Evolutionary conservation across 2,329 filamentous ascomycete species (phyloP).

Genomic region (Sporothrix globosa): DNA sequence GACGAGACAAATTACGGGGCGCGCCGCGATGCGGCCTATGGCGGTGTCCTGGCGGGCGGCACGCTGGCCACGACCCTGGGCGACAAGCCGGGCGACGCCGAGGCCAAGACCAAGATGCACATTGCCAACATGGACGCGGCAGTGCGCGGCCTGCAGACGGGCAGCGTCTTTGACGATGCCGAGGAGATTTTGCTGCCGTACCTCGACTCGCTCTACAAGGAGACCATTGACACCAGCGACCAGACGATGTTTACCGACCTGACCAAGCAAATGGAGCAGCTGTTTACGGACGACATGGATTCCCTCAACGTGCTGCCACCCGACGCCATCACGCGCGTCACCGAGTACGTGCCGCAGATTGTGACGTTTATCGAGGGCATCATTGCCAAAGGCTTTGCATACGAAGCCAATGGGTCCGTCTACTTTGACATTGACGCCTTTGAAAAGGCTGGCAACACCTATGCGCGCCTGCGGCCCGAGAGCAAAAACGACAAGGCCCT

Average conservation of each 20-base stretch:
- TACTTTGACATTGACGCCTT: constrained; percentile 75
- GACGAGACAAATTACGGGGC: constrained; percentile 35
- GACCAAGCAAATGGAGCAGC: constrained; percentile 65
- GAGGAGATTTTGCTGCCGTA: constrained; percentile 68
- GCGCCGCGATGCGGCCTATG: constrained; percentile 37
- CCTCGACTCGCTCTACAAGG: constrained; percentile 61
- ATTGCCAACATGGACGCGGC: constrained; percentile 39
- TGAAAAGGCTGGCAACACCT: constrained; percentile 64
- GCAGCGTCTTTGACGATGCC: constrained; percentile 58
- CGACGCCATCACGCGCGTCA: constrained; percentile 67
- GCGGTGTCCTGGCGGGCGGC: constrained; percentile 37
- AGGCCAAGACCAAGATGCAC: constrained; percentile 40
- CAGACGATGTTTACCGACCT: constrained; percentile 69
- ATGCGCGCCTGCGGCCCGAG: constrained; percentile 71
- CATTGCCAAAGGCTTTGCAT: constrained; percentile 67
- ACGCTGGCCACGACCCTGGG: constrained; percentile 35
- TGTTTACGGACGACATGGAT: constrained; percentile 70
- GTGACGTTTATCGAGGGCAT: constrained; percentile 64
- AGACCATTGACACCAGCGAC: constrained; percentile 61
- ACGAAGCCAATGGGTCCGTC: constrained; percentile 65
- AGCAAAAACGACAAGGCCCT: constrained; percentile 66
- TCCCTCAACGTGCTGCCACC: constrained; percentile 67
- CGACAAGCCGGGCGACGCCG: constrained; percentile 38
- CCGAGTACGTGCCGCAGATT: constrained; percentile 69
- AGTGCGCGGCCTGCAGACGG: constrained; percentile 35